Evolutionary conservation across 192 early-diverging fungal species (phyloP).

Genomic region (Powellomyces hirtus): DNA sequence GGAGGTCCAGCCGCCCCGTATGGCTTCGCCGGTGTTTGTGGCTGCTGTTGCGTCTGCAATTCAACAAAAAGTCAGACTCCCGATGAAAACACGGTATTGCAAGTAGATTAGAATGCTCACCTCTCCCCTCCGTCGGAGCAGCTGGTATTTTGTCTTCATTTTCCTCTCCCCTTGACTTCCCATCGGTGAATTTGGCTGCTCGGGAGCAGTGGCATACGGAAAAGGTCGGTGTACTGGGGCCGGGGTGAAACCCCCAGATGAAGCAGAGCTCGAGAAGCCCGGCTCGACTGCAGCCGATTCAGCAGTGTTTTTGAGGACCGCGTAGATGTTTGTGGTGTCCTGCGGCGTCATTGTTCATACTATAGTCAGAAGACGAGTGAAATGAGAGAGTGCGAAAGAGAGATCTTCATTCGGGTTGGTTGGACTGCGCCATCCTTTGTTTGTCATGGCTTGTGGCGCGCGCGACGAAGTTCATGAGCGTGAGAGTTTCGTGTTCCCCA

Average conservation of each 20-base stretch:
- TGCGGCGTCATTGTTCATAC: neutral
- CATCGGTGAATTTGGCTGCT: neutral
- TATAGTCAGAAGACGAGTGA: too few species aligned
- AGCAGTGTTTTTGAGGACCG: neutral
- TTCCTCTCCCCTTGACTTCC: neutral
- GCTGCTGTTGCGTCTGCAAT: neutral
- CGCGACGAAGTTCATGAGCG: too few species aligned
- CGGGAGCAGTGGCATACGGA: neutral
- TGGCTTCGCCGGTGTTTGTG: neutral
- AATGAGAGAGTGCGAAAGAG: too few species aligned
- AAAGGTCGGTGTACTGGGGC: neutral
- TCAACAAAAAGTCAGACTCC: neutral
- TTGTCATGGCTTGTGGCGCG: too few species aligned
- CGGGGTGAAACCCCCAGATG: neutral
- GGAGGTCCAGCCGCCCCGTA: neutral
- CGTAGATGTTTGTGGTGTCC: neutral
- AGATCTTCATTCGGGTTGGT: too few species aligned
- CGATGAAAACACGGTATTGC: neutral
- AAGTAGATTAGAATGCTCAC: neutral
- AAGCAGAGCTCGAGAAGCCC: neutral
- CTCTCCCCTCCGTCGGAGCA: neutral
- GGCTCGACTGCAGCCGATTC: neutral
- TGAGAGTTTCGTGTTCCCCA: too few species aligned
- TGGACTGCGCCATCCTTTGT: too few species aligned
- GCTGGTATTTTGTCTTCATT: neutral